A percentile compares a stretch with the other conserved stretches of the same genome.
phyloP scores from a whole-genome alignment of 225 moss, liverwort and hornwort genomes.

The Marchantia polymorpha region DNA sequence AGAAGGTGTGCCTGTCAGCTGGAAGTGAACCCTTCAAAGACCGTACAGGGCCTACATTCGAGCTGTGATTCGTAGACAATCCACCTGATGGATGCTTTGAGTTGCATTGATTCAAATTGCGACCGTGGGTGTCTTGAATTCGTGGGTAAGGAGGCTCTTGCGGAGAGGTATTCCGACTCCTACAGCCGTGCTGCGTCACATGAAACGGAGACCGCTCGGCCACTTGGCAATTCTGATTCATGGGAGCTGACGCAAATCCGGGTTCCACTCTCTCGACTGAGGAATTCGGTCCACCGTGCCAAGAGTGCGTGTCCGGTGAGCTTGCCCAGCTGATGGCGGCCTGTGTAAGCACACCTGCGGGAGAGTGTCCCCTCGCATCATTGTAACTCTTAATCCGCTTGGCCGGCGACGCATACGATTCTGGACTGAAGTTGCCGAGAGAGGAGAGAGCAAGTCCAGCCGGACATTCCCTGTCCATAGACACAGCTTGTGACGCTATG shows the following conservation, averaged over 20 bases:
- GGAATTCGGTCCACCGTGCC: not conserved
- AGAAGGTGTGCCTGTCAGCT: not conserved
- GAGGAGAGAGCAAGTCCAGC: not conserved
- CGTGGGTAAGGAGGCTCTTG: not conserved
- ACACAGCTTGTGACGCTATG: not conserved
- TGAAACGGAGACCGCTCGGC: not conserved
- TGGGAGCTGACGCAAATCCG: not conserved
- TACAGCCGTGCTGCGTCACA: not conserved
- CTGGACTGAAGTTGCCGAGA: not conserved
- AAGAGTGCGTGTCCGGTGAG: not conserved
- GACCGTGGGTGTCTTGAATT: not conserved
- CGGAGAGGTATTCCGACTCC: not conserved
- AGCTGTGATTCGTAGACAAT: not conserved
- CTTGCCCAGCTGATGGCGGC: not conserved
- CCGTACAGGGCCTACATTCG: not conserved
- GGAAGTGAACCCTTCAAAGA: not conserved
- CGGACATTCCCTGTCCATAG: constrained; percentile 1
- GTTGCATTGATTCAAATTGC: not conserved
- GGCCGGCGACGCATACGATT: not conserved
- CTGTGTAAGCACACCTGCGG: not conserved
- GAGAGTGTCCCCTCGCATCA: not conserved
- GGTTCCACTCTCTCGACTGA: not conserved
- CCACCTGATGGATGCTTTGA: not conserved
- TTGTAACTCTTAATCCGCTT: not conserved
- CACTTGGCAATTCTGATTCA: not conserved